Conservation (phyloP, 345 rosid species). For the Gossypium thurberi region DNA sequence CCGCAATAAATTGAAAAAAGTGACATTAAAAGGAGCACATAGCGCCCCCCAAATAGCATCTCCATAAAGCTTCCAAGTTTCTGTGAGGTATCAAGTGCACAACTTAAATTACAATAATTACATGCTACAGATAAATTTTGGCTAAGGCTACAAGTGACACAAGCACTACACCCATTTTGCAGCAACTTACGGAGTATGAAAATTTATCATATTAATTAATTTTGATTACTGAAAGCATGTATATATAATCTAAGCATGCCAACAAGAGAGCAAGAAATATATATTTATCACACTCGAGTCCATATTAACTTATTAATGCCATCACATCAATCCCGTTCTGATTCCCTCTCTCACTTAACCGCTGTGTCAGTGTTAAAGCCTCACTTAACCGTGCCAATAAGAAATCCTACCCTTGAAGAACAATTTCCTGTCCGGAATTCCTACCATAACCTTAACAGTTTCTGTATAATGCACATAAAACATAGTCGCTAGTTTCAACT, state of each 20-base stretch:
- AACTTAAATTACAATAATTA: conserved; percentile 4
- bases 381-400: background rate
- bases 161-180: background rate
- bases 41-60: conserved; percentile 95
- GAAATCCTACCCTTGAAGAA: conserved; percentile 4
- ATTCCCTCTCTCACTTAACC: background rate
- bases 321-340: background rate
- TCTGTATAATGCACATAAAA: background rate
- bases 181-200: background rate
- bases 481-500: background rate
- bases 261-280: background rate
- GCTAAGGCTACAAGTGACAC: background rate
- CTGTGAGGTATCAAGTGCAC: conserved; percentile 32
- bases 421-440: background rate
- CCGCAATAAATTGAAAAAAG: conserved; percentile 95
- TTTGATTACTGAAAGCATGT: background rate
- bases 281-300: background rate
- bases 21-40: conserved; percentile 82
- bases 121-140: background rate
- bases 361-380: background rate
- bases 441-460: background rate
- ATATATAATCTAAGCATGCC: background rate
- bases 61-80: conserved; percentile 99
- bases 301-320: background rate
- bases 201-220: background rate